These are phyloP conservation scores for Candida coleopterorum DNA, from an alignment of 805 yeast genomes.

Conservation along the genomic window DNA sequence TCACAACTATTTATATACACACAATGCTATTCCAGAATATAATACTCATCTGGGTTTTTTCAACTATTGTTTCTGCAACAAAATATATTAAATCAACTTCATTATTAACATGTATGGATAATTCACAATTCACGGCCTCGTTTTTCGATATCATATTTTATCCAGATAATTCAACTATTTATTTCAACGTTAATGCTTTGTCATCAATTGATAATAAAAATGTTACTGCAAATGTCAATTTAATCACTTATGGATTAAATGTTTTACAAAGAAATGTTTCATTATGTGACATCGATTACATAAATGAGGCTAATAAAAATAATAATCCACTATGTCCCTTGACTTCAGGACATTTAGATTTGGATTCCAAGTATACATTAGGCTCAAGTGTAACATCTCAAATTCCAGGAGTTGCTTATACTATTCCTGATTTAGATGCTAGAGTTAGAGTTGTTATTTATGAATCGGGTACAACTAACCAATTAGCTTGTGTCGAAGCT, in stretches of 20 bases:
- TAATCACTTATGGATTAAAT: slow-evolving; percentile 79
- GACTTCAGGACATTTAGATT: slow-evolving; percentile 79
- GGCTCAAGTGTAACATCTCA: slow-evolving; percentile 36
- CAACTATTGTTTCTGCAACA: slow-evolving; percentile 2
- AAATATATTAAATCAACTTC: slow-evolving; percentile 52
- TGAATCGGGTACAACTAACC: slow-evolving; percentile 35
- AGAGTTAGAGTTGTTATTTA: slow-evolving; percentile 68
- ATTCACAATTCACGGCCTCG: slow-evolving; percentile 82
- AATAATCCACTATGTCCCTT: slow-evolving; percentile 66
- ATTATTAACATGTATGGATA: slow-evolving; percentile 84
- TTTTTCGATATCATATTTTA: slow-evolving; percentile 70
- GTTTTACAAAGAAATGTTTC: slow-evolving; percentile 50
- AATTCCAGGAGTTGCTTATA: slow-evolving; percentile 81
- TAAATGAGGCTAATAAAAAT: slow-evolving; percentile 7
- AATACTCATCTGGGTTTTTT: neutral
- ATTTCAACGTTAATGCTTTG: slow-evolving; percentile 67
- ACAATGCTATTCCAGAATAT: slow-evolving; percentile 1
- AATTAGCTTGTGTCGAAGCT: slow-evolving; percentile 92
- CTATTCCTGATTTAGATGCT: slow-evolving; percentile 93
- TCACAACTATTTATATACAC: no score
- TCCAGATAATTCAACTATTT: slow-evolving; percentile 60
- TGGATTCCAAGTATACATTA: slow-evolving; percentile 47
- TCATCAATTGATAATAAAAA: slow-evolving; percentile 60
- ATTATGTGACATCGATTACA: slow-evolving; percentile 55
- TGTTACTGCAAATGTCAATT: slow-evolving; percentile 57